These are phyloP conservation scores for Hortaea sp. DNA, from an alignment of 2,329 filamentous ascomycete genomes.

Conservation along the genomic window DNA sequence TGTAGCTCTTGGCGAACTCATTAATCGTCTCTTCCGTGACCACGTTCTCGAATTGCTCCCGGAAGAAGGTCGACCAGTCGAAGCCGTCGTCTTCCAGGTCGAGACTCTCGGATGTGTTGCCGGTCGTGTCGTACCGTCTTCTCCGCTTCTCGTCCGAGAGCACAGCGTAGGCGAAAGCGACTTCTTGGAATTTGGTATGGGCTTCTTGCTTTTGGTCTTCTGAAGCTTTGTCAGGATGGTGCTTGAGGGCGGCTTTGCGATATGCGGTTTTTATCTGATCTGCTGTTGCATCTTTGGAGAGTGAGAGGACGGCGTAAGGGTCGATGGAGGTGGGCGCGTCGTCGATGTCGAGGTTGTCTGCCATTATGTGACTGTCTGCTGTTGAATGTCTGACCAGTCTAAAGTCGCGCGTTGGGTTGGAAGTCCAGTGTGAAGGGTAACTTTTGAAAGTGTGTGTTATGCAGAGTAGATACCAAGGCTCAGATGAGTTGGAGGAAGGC, in stretches of 20 bases:
- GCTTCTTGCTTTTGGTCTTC: constrained; percentile 60
- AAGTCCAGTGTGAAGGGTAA: too few species aligned
- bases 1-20: constrained; percentile 68
- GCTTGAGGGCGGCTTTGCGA: constrained; percentile 76
- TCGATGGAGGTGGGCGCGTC: constrained; percentile 28
- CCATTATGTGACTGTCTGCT: neutral
- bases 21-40: constrained; percentile 66
- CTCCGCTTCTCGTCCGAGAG: constrained; percentile 75
- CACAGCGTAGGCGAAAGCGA: constrained; percentile 89
- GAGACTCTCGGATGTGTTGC: constrained; percentile 75
- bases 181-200: constrained; percentile 72
- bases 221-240: constrained; percentile 54
- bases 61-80: constrained; percentile 84
- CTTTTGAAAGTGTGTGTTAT: too few species aligned
- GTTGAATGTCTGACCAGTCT: too few species aligned
- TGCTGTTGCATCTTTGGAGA: constrained; percentile 60
- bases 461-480: too few species aligned
- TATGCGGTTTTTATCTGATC: constrained; percentile 85
- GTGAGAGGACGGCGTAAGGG: constrained; percentile 69
- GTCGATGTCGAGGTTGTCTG: constrained; percentile 1
- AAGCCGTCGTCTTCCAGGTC: constrained; percentile 58
- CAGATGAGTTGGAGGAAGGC: too few species aligned
- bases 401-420: too few species aligned
- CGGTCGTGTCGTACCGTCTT: constrained; percentile 79
- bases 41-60: constrained; percentile 67